Evolutionary conservation across 1,284 basidiomycete species (phyloP), one percentile per base, ranked within the genome.

Genomic region (Peniophora sp.): DNA sequence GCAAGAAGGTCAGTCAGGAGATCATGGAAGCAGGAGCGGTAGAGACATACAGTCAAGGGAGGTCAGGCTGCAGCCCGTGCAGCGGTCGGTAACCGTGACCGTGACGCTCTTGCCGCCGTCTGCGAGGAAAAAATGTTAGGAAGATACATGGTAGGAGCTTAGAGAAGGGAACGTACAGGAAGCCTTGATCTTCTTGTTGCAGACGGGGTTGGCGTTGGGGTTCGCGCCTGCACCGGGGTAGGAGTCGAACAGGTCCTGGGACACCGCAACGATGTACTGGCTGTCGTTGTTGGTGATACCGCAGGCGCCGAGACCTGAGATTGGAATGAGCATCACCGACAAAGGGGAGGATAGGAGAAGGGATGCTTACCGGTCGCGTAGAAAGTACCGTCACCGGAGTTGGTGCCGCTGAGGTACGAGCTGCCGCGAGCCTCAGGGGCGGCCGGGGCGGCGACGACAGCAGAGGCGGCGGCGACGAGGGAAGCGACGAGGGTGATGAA

Each of bases 261-360:
- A 81, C 47, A 82, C 78, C 2, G 87, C 87, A 45, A 66, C 78
- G 50, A 89, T 85, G 60, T 62, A 58, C n/a, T 88, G 69, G 2
- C 35, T 52, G 59, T 80, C 74, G 0, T 34, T 66, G 69, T 82
- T 85, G 49, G 68, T 73, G 57, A 75, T 71, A 45, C 86, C 87
- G 61, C 87, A 89, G 10, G 87, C 78, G 49, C 83, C 84, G 35
- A 89, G 74, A 51, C 85, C 87, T 50, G 78, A 65, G 0, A 58
- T 56, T 49, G 55, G 5, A 12, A 12, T 32, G 12, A 32, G 27
- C 12, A 32, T 32, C 6, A 12, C 27, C 5, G 27, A 32, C 5
- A 32, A 12, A 32, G 6, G 27, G 6, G 27, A 6, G 27, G 6
- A 32, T 6, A 32, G 27, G 27, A 32, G 27, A 32, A 12, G 12